A percentile compares a stretch with the other conserved stretches of the same genome.
Conservation (phyloP, 345 rosid genomes). For the Toxicodendron radicans region DNA sequence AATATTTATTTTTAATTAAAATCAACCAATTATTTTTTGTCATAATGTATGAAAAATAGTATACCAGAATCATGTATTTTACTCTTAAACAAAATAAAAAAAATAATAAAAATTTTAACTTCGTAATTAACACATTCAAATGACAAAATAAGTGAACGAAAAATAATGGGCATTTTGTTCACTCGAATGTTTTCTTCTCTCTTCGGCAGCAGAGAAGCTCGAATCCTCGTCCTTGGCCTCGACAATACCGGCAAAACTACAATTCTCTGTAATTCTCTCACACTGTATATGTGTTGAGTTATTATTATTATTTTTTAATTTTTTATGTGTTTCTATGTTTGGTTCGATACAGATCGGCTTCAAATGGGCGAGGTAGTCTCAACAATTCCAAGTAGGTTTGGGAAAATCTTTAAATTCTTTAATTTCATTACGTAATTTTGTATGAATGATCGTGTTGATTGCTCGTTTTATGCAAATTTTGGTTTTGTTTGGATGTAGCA, state of each 20-base stretch:
- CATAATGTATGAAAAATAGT: too few species aligned
- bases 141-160: background rate
- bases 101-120: too few species aligned
- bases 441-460: background rate
- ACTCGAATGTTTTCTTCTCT: slow-evolving; percentile 75
- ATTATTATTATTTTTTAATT: background rate
- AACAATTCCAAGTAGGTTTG: slow-evolving; percentile 71
- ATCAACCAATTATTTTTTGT: too few species aligned
- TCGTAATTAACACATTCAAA: too few species aligned
- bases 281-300: too few species aligned
- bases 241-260: slow-evolving; percentile 95
- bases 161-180: slow-evolving; percentile 69
- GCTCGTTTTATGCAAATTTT: background rate
- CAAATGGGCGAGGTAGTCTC: slow-evolving; percentile 99
- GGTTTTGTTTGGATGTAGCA: slow-evolving; percentile 46
- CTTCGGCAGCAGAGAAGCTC: slow-evolving; percentile 80
- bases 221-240: slow-evolving; percentile 87
- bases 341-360: slow-evolving; percentile 69
- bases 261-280: slow-evolving; percentile 54
- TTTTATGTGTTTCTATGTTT: background rate
- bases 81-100: too few species aligned
- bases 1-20: too few species aligned
- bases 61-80: too few species aligned
- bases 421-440: background rate
- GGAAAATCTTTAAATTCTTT: background rate